Evolutionary conservation across 1,284 basidiomycete genomes (phyloP).

Genomic region (Trametes polyzona): DNA sequence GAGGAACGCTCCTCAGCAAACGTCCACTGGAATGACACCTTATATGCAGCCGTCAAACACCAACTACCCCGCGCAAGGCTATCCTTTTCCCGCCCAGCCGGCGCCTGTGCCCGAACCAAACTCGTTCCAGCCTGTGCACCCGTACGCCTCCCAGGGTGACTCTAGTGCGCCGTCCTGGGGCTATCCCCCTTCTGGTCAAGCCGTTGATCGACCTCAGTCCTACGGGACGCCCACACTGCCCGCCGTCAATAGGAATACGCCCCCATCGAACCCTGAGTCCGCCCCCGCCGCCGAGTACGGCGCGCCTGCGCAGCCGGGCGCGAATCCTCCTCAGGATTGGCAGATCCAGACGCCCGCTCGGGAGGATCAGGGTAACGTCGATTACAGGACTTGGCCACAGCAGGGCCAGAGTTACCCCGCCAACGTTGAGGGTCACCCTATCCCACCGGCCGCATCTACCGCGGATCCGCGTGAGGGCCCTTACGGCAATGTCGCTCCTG

Average conservation of each 20-base stretch:
- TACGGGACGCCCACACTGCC: slow-evolving; percentile 49
- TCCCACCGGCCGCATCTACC: slow-evolving; percentile 24
- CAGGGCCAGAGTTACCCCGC: slow-evolving; percentile 40
- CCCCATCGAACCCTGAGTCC: slow-evolving; percentile 27
- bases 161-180: slow-evolving; percentile 50
- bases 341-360: slow-evolving; percentile 34
- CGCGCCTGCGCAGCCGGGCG: slow-evolving; percentile 25
- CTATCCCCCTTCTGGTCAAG: slow-evolving; percentile 48
- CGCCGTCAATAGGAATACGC: slow-evolving; percentile 25
- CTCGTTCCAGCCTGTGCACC: slow-evolving; percentile 34
- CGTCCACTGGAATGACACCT: slow-evolving; percentile 40
- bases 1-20: slow-evolving; percentile 19
- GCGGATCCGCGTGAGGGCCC: slow-evolving; percentile 33
- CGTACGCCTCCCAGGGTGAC: slow-evolving; percentile 29
- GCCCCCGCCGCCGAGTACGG: slow-evolving; percentile 28
- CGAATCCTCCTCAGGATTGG: slow-evolving; percentile 31
- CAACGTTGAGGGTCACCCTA: slow-evolving; percentile 32
- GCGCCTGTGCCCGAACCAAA: slow-evolving; percentile 41
- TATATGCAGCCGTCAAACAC: slow-evolving; percentile 43
- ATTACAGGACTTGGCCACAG: slow-evolving; percentile 45
- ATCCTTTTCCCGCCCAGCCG: slow-evolving; percentile 40
- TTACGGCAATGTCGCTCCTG: slow-evolving; percentile 34
- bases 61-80: slow-evolving; percentile 46
- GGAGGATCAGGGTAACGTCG: slow-evolving; percentile 36
- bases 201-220: slow-evolving; percentile 53